Evolutionary conservation across 495 filamentous ascomycete genomes (phyloP).

Genomic region (Hyphodiscus hymeniophilus): DNA sequence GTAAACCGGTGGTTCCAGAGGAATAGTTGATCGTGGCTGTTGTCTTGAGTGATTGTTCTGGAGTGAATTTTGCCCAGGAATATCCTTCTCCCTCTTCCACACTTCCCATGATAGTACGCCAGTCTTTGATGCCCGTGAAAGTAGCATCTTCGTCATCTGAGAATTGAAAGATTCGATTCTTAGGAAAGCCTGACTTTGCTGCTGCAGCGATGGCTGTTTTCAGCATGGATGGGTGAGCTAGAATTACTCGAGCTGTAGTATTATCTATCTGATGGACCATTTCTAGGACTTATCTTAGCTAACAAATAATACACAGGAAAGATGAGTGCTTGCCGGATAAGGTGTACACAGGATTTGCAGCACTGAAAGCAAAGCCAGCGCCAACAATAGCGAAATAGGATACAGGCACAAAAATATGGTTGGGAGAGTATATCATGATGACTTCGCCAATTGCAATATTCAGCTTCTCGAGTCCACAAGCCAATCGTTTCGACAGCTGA

Average conservation of each 20-base stretch:
- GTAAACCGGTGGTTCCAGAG: conserved; percentile 13
- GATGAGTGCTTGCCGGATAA: conserved; percentile 18
- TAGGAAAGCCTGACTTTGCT: conserved; percentile 28
- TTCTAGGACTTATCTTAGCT: conserved; percentile 19
- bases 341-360: conserved; percentile 27
- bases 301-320: conserved; percentile 2
- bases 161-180: conserved; percentile 40
- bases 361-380: conserved; percentile 30
- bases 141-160: conserved; percentile 26
- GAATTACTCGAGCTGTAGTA: conserved; percentile 29
- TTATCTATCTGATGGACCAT: conserved; percentile 35
- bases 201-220: conserved; percentile 30
- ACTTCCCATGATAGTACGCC: conserved; percentile 39
- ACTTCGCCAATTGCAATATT: conserved; percentile 31
- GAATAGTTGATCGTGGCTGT: conserved; percentile 12
- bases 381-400: conserved; percentile 39
- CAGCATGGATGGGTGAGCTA: conserved; percentile 29
- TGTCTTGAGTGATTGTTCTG: neutral
- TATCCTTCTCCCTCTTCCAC: conserved; percentile 35
- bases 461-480: conserved; percentile 30
- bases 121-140: conserved; percentile 34
- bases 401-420: conserved; percentile 39
- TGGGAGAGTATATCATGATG: conserved; percentile 38
- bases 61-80: conserved; percentile 7
- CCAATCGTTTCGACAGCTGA: conserved; percentile 35